Percentiles rank a stretch among this genome's conserved stretches.
Conservation (phyloP, 2,329 filamentous ascomycete species). For the Lizonia empirigonia region DNA sequence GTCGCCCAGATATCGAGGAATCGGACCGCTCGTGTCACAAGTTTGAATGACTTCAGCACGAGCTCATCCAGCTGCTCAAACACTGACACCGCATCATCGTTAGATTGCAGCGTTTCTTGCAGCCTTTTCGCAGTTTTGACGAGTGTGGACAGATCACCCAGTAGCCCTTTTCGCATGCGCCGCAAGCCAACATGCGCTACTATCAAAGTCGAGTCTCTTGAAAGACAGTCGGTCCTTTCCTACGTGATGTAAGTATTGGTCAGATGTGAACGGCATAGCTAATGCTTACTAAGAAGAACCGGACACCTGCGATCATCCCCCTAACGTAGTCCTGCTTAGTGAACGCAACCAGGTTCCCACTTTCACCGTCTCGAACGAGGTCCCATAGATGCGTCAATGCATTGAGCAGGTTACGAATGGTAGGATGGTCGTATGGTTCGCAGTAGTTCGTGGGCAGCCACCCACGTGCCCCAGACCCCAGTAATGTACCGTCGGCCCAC, state of each 20-base stretch:
- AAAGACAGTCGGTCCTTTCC: constrained; percentile 89
- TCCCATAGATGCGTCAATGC: constrained; percentile 94
- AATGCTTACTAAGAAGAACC: constrained; percentile 78
- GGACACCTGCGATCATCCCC: constrained; percentile 89
- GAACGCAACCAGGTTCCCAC: constrained; percentile 78
- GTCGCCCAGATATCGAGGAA: constrained; percentile 86
- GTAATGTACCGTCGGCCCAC: constrained; percentile 93
- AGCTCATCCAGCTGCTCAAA: constrained; percentile 88
- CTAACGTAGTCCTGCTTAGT: constrained; percentile 93
- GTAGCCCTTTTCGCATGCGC: constrained; percentile 80
- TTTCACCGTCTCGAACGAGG: constrained; percentile 76
- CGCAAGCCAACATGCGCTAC: constrained; percentile 77
- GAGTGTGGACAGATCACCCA: constrained; percentile 86
- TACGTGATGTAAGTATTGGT: constrained; percentile 48
- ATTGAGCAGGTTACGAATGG: constrained; percentile 83
- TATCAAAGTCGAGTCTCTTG: constrained; percentile 76
- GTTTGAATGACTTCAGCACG: constrained; percentile 90
- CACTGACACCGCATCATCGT: constrained; percentile 51
- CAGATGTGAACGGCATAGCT: not conserved
- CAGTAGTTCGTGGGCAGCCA: constrained; percentile 99
- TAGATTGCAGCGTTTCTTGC: constrained; percentile 69
- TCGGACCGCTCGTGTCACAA: constrained; percentile 86
- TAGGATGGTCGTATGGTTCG: constrained; percentile 87
- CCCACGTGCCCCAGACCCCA: constrained; percentile 83
- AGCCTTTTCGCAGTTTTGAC: constrained; percentile 88